A percentile compares a stretch with the other conserved stretches of the same genome.
Conservation (phyloP, 2,329 filamentous ascomycete species). For the Herpotrichia juniperi region DNA sequence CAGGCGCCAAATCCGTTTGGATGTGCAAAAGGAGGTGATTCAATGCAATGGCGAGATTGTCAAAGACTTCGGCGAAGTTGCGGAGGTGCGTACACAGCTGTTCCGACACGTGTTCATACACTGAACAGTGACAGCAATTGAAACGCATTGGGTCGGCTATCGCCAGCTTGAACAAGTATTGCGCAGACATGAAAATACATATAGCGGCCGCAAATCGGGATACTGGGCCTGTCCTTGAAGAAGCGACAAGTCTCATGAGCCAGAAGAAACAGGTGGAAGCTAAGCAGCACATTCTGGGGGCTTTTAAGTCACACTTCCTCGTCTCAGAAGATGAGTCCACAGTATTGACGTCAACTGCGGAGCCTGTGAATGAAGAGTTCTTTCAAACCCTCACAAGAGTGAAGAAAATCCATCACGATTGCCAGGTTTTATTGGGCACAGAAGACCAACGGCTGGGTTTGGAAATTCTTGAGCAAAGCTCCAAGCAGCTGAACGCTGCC, state of each 20-base stretch:
- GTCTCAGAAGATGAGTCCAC: conserved; percentile 81
- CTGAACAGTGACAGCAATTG: conserved; percentile 70
- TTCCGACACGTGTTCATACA: conserved; percentile 3
- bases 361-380: conserved; percentile 85
- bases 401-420: conserved; percentile 87
- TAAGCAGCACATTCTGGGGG: conserved; percentile 77
- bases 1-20: conserved; percentile 77
- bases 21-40: conserved; percentile 91
- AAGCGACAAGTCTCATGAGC: conserved; percentile 74
- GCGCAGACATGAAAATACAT: conserved; percentile 78
- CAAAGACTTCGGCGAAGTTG: conserved; percentile 84
- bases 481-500: conserved; percentile 82
- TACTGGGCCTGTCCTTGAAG: conserved; percentile 75
- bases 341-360: conserved; percentile 76
- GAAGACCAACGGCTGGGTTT: conserved; percentile 87
- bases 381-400: conserved; percentile 78
- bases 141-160: conserved; percentile 82
- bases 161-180: conserved; percentile 77
- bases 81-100: conserved; percentile 65
- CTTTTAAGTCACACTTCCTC: conserved; percentile 83
- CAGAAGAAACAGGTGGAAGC: conserved; percentile 77
- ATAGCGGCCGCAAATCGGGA: conserved; percentile 77
- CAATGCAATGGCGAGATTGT: conserved; percentile 90
- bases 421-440: conserved; percentile 84
- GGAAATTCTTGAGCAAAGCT: conserved; percentile 90